These are phyloP conservation scores for Aspergillus fijiensis DNA, from an alignment of 2,329 filamentous ascomycete species.

Conservation along the genomic window DNA sequence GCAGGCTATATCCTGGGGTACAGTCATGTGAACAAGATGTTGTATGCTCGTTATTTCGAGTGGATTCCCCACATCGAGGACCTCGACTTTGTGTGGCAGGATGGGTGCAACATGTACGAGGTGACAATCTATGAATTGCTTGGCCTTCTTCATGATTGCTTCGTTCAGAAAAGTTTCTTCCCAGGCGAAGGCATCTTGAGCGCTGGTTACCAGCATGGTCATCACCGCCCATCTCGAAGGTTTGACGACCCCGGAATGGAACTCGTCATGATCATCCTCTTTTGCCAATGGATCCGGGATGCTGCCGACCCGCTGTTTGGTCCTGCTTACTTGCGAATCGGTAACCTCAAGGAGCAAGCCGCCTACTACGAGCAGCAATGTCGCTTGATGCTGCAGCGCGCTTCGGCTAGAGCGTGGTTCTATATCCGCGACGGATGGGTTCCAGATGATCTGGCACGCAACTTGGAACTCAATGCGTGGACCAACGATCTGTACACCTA, in stretches of 20 bases:
- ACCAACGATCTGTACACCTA: slow-evolving; percentile 26
- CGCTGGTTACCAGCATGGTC: slow-evolving; percentile 14
- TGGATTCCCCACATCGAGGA: slow-evolving; percentile 25
- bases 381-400: slow-evolving; percentile 26
- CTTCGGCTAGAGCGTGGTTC: slow-evolving; percentile 33
- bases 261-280: slow-evolving; percentile 31
- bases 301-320: slow-evolving; percentile 24
- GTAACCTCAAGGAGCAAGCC: slow-evolving; percentile 15
- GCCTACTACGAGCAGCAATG: slow-evolving; percentile 22
- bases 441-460: slow-evolving; percentile 14
- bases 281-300: slow-evolving; percentile 33
- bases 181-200: slow-evolving; percentile 27
- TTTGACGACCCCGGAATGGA: slow-evolving; percentile 33
- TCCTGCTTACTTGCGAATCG: slow-evolving; percentile 5
- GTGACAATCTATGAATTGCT: slow-evolving; percentile 23
- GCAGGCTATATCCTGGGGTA: slow-evolving; percentile 29
- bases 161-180: slow-evolving; percentile 16
- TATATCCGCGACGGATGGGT: slow-evolving; percentile 20
- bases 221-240: slow-evolving; percentile 14
- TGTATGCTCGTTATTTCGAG: slow-evolving; percentile 30
- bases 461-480: slow-evolving; percentile 17
- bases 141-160: slow-evolving; percentile 21
- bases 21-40: slow-evolving; percentile 20
- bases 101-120: slow-evolving; percentile 25
- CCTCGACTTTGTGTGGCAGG: slow-evolving; percentile 28